A percentile compares a stretch with the other conserved stretches of the same genome.
Evolutionary conservation across 208 protist genomes (phyloP).

Genomic region (Giardia muris): DNA sequence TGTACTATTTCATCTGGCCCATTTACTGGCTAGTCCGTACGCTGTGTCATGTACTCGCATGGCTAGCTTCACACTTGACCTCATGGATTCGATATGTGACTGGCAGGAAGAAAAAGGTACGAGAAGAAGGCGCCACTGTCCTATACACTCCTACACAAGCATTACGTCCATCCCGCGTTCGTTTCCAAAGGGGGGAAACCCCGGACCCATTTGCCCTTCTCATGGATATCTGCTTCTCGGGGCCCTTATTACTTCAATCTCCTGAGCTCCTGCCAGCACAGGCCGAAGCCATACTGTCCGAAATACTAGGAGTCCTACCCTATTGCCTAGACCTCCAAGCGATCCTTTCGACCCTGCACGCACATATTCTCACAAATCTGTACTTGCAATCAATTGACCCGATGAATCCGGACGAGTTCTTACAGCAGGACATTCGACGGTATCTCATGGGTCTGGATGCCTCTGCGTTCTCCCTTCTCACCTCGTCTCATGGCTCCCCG

Average conservation of each 20-base stretch:
- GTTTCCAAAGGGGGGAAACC: too few relatives aligned
- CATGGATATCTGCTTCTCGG: background rate
- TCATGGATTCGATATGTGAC: too few relatives aligned
- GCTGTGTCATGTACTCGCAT: too few relatives aligned
- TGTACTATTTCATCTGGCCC: too few relatives aligned
- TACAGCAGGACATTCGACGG: background rate
- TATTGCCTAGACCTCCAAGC: background rate
- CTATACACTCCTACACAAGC: too few relatives aligned
- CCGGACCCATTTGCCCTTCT: background rate
- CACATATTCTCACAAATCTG: background rate
- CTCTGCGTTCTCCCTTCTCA: background rate
- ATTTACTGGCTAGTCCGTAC: too few relatives aligned
- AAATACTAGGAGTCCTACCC: background rate
- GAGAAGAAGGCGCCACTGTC: too few relatives aligned
- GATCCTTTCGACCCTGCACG: background rate
- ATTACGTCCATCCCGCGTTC: too few relatives aligned
- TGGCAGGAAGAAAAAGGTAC: too few relatives aligned
- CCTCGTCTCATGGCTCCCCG: background rate
- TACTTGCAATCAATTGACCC: background rate
- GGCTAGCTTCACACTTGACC: too few relatives aligned
- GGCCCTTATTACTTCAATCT: background rate
- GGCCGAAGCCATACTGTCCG: background rate
- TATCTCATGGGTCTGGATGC: background rate
- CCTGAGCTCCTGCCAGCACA: background rate
- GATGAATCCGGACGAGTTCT: background rate